Percentiles rank a stretch among this genome's conserved stretches.
phyloP scores from a whole-genome alignment of 1,284 basidiomycete species.

The Marasmius tenuissimus region DNA sequence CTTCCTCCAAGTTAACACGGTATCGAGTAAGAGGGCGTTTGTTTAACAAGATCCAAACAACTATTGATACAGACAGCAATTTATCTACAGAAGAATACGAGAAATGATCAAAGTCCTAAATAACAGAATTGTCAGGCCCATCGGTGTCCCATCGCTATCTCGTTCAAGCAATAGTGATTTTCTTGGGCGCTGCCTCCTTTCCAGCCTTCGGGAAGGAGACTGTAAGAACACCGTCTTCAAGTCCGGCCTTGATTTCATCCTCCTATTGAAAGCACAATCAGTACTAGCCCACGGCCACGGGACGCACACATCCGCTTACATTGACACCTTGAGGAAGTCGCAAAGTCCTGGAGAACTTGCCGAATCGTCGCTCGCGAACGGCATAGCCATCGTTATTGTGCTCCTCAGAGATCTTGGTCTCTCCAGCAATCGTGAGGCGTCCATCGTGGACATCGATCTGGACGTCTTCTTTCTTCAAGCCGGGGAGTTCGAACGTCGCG shows the following conservation, averaged over 20 bases:
- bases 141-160: no score
- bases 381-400: conserved; percentile 18
- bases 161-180: conserved; percentile 18
- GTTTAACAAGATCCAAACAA: no score
- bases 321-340: conserved; percentile 19
- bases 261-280: conserved; percentile 15
- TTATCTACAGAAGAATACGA: no score
- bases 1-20: not conserved
- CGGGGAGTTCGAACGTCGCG: conserved; percentile 20
- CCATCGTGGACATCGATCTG: conserved; percentile 16
- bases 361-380: conserved; percentile 18
- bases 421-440: conserved; percentile 17
- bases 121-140: no score
- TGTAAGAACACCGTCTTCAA: conserved; percentile 23
- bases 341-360: conserved; percentile 18
- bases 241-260: conserved; percentile 23
- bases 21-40: no score
- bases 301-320: conserved; percentile 5
- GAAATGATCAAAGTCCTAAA: no score
- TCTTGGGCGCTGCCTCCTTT: conserved; percentile 22
- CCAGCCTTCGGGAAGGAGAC: conserved; percentile 25
- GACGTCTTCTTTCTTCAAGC: conserved; percentile 15
- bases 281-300: not conserved
- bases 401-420: conserved; percentile 15
- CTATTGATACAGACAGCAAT: no score